These are phyloP conservation scores for Acidiella bohemica DNA, from an alignment of 495 filamentous ascomycete species.

Conservation along the genomic window DNA sequence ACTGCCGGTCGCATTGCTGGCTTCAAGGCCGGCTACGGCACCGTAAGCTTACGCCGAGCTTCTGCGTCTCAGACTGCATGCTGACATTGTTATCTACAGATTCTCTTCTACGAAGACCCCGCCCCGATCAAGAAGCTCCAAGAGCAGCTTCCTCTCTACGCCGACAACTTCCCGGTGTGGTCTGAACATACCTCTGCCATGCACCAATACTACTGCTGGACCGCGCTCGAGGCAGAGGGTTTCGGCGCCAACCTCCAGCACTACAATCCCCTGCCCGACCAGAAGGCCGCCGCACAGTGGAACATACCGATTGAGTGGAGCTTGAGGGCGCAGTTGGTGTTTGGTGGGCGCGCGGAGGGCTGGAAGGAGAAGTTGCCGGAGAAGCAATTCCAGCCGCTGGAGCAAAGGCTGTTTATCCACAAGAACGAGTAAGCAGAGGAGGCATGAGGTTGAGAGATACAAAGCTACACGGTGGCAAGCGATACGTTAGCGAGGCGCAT, in stretches of 20 bases:
- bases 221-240: slow-evolving; percentile 53
- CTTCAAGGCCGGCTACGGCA: slow-evolving; percentile 45
- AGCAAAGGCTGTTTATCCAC: slow-evolving; percentile 34
- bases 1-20: slow-evolving; percentile 37
- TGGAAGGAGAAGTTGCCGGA: slow-evolving; percentile 4
- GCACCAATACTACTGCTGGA: slow-evolving; percentile 55
- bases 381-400: slow-evolving; percentile 42
- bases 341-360: slow-evolving; percentile 33
- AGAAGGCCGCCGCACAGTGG: slow-evolving; percentile 43
- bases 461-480: not conserved
- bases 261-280: slow-evolving; percentile 55
- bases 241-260: slow-evolving; percentile 64
- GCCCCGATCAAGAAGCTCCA: slow-evolving; percentile 37
- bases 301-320: slow-evolving; percentile 46
- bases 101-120: slow-evolving; percentile 51
- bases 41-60: slow-evolving; percentile 31
- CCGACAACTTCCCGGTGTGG: slow-evolving; percentile 50
- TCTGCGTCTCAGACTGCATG: not conserved
- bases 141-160: slow-evolving; percentile 41
- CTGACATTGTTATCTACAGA: slow-evolving; percentile 3
- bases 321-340: slow-evolving; percentile 33
- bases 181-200: slow-evolving; percentile 50
- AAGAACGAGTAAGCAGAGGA: not conserved
- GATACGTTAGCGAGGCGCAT: not conserved
- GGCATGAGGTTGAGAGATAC: not conserved